Percentiles rank a stretch among this genome's conserved stretches.
Conservation (phyloP, 495 filamentous ascomycete genomes). For the Penicillium silybi region DNA sequence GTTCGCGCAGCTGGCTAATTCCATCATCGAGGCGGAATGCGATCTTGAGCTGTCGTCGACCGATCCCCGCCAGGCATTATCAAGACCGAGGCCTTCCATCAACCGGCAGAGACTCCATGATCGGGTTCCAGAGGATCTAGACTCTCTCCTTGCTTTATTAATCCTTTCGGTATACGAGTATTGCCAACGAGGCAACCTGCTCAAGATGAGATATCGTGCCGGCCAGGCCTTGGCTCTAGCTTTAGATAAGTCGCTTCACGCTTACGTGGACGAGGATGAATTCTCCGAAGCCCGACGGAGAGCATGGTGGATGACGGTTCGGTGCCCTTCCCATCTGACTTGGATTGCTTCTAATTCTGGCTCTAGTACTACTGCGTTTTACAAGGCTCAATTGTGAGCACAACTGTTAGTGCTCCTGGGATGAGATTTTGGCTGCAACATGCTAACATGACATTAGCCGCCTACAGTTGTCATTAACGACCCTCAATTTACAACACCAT, state of each 20-base stretch:
- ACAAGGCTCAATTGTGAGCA: slow-evolving; percentile 58
- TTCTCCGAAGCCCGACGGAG: slow-evolving; percentile 52
- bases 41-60: slow-evolving; percentile 53
- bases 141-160: slow-evolving; percentile 52
- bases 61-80: slow-evolving; percentile 50
- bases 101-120: slow-evolving; percentile 49
- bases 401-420: slow-evolving; percentile 40
- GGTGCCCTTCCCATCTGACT: neutral
- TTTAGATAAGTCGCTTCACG: slow-evolving; percentile 50
- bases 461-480: slow-evolving; percentile 53
- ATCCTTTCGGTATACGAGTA: slow-evolving; percentile 59
- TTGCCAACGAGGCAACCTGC: slow-evolving; percentile 55
- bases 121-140: slow-evolving; percentile 48
- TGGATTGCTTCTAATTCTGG: slow-evolving; percentile 8
- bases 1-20: slow-evolving; percentile 50
- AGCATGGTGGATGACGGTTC: slow-evolving; percentile 62
- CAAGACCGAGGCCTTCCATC: slow-evolving; percentile 37
- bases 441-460: slow-evolving; percentile 26
- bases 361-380: slow-evolving; percentile 54
- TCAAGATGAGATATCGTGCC: slow-evolving; percentile 58
- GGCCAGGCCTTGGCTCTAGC: slow-evolving; percentile 54
- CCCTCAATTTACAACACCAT: slow-evolving; percentile 53
- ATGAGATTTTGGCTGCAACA: neutral
- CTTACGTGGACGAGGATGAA: slow-evolving; percentile 41
- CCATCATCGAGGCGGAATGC: slow-evolving; percentile 53